Base-by-base conservation (phyloP, 441 rosid genomes). In the Pelargonium exstipulatum region DNA sequence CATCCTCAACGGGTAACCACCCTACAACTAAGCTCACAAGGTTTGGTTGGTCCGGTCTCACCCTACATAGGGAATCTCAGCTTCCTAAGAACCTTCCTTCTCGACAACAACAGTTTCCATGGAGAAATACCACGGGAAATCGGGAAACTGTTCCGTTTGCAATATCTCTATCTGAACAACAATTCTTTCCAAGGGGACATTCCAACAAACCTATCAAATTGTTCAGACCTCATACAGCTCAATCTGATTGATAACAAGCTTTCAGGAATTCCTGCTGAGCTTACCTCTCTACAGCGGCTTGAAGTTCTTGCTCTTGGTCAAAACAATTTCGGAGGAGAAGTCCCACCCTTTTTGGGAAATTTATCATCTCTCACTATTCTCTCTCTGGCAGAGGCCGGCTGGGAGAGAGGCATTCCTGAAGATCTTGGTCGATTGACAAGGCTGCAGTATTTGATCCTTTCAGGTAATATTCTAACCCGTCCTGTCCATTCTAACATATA, bases 41-140 rank as follows among this genome's bases (percentile, higher is more conserved):
- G 66, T 7, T 66, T 78, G 14, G 20, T 40, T 1, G 81, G 81
- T 40, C 14, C 67, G 2, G 5, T 78, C 5, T 69, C 78, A 2
- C 72, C 71, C 2, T 35, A 49, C 10, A 22, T 78, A 0, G 78
- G 53, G n/a, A 74, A 74, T 60, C 40, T 78, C 35, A 74, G 69
- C 46, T 71, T 74, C 29, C 46, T 78, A 0, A 74, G 74, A 24
- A 10, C 1, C 1, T 40, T 72, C 5, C 12, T 35, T 24, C 49
- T 80, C 8, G 1, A 16, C 8, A 55, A 71, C 43, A 77, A 80
- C 32, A 66, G 65, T 24, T 68, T 76, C 46, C 24, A 26, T 2
- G 72, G 68, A 7, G 63, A 68, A 35, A 80, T 80, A 66, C 80
- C 81, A n/a, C 18, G 12, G 1, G 74, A 77, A 62, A 20, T 78